Evolutionary conservation across 2,329 filamentous ascomycete species (phyloP).

Genomic region (Botrytis sinoallii): DNA sequence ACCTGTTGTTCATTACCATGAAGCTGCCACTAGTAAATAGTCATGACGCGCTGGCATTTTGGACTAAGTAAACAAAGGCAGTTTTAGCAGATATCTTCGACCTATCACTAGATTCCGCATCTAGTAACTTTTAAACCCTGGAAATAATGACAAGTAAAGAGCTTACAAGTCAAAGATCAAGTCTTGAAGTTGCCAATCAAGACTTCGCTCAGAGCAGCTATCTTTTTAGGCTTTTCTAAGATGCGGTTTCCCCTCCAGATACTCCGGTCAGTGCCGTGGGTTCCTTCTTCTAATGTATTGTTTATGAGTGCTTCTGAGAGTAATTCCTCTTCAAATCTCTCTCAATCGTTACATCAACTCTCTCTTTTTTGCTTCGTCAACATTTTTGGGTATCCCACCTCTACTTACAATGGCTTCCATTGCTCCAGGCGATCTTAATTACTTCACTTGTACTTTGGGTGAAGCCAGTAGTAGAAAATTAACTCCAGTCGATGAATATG

Average conservation of each 20-base stretch:
- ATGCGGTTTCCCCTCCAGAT: background rate
- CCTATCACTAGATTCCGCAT: background rate
- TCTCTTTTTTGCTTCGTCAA: background rate
- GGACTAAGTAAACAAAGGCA: background rate
- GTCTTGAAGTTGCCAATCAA: background rate
- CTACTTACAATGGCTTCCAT: background rate
- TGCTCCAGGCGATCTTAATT: constrained; percentile 32
- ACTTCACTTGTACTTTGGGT: constrained; percentile 61
- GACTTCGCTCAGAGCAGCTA: background rate
- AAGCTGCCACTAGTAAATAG: background rate
- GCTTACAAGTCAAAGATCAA: background rate
- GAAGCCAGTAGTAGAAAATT: constrained; percentile 41
- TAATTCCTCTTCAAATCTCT: background rate
- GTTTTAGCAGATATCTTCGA: background rate
- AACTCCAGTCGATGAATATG: constrained; percentile 48
- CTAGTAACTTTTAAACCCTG: background rate
- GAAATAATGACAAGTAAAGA: background rate
- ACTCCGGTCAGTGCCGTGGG: background rate
- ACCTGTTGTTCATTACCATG: background rate
- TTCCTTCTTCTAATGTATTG: background rate
- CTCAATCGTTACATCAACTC: background rate
- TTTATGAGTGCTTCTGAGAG: background rate
- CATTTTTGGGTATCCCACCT: background rate
- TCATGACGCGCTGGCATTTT: constrained; percentile 3
- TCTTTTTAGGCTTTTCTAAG: background rate